Evolutionary conservation across 78 protist genomes (phyloP).

Genomic region (Cavenderia fasciculata): DNA sequence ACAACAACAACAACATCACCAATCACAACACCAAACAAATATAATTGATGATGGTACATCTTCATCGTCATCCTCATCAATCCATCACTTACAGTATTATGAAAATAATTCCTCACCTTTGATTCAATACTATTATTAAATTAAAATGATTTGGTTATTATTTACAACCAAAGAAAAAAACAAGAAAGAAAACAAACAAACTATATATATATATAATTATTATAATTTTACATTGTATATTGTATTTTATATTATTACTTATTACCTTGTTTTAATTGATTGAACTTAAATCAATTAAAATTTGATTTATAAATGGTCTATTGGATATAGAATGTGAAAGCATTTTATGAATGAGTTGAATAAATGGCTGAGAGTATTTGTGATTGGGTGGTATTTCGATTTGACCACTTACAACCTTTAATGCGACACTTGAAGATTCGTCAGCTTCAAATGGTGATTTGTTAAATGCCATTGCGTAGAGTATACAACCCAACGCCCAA

Average conservation of each 20-base stretch:
- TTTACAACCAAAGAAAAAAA: not conserved
- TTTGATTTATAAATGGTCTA: constrained; percentile 18
- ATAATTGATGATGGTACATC: not conserved
- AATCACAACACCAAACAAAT: not conserved
- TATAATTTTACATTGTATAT: not conserved
- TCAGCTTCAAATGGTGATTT: constrained; percentile 70
- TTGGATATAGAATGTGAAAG: not conserved
- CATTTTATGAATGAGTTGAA: constrained; percentile 14
- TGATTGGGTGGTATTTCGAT: constrained; percentile 7
- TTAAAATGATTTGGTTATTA: too few relatives aligned
- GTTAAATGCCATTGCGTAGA: constrained; percentile 71
- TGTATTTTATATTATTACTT: not conserved
- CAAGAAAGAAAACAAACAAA: not conserved
- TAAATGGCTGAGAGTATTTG: not conserved
- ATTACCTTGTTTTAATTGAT: not conserved
- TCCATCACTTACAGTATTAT: too few relatives aligned
- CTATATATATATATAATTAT: not conserved
- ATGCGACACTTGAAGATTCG: constrained; percentile 28
- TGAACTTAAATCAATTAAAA: not conserved
- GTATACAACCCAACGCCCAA: constrained; percentile 78
- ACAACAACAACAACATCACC: constrained; percentile 17
- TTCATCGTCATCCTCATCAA: too few relatives aligned
- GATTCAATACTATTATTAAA: too few relatives aligned
- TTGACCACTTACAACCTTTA: constrained; percentile 30
- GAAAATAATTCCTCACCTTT: too few relatives aligned